A percentile compares a stretch with the other conserved stretches of the same genome.
Conservation (phyloP, 169 alveolate species). For the Plasmodium inui region DNA sequence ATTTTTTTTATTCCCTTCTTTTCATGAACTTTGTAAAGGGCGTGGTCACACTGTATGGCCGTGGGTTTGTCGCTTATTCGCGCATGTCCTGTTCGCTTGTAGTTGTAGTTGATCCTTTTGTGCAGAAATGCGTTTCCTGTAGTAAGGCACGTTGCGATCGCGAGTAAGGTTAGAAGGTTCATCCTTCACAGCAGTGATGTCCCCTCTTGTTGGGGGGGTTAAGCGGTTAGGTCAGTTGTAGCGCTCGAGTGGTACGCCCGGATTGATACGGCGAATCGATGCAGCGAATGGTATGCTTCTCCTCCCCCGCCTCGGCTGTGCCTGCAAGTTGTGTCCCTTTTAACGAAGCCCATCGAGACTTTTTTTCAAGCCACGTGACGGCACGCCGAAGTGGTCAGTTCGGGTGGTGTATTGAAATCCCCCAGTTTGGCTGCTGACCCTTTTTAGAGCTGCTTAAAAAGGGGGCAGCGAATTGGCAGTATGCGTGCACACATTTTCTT, state of each 20-base stretch:
- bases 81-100: background rate
- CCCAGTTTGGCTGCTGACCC: background rate
- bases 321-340: background rate
- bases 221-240: background rate
- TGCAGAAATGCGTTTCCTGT: constrained; percentile 52
- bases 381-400: background rate
- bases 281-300: background rate
- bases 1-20: constrained; percentile 15
- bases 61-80: background rate
- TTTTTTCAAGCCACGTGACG: background rate
- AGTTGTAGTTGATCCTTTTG: constrained; percentile 21
- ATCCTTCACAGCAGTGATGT: constrained; percentile 7
- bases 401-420: background rate
- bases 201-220: background rate
- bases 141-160: constrained; percentile 1
- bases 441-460: background rate
- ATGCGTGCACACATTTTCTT: background rate
- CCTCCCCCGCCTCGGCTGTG: background rate
- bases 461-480: background rate
- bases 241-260: background rate
- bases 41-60: background rate
- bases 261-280: no score
- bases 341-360: background rate
- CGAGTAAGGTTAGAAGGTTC: constrained; percentile 26
- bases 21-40: constrained; percentile 1